A percentile compares a stretch with the other conserved stretches of the same genome.
phyloP scores from a whole-genome alignment of 2,329 filamentous ascomycete genomes.

The Cadophora sp. region DNA sequence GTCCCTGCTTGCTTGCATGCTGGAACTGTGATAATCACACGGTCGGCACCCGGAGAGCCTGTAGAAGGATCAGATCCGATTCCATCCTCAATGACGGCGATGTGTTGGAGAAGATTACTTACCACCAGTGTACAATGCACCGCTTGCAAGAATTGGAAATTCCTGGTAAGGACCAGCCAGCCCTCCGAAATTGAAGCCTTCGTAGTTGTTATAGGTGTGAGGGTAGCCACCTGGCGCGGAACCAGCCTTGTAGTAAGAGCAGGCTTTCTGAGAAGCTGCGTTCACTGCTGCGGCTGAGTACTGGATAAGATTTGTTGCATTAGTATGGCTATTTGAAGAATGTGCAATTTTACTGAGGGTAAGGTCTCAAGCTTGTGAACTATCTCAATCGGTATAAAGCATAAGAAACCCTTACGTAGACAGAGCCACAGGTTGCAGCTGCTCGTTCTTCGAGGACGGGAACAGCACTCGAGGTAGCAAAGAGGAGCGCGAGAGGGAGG shows the following conservation, averaged over 20 bases:
- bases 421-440: slow-evolving; percentile 59
- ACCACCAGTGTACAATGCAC: slow-evolving; percentile 60
- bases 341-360: not conserved
- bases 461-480: slow-evolving; percentile 19
- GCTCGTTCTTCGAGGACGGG: slow-evolving; percentile 49
- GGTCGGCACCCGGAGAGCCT: slow-evolving; percentile 70
- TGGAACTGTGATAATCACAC: slow-evolving; percentile 65
- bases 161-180: slow-evolving; percentile 66
- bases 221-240: slow-evolving; percentile 53
- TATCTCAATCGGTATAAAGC: not conserved
- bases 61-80: not conserved
- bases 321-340: not conserved
- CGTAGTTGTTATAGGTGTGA: slow-evolving; percentile 66
- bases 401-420: slow-evolving; percentile 36
- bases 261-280: slow-evolving; percentile 58
- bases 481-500: slow-evolving; percentile 22
- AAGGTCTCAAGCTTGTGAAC: not conserved
- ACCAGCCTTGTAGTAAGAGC: slow-evolving; percentile 50
- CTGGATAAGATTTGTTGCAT: not conserved
- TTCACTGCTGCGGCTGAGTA: slow-evolving; percentile 58
- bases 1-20: slow-evolving; percentile 62
- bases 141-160: slow-evolving; percentile 62
- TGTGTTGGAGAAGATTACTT: slow-evolving; percentile 35
- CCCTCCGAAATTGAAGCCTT: slow-evolving; percentile 63
- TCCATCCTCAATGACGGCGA: not conserved